These are phyloP conservation scores for Podospora bellae-mahoneyi DNA, from an alignment of 495 filamentous ascomycete genomes.

Conservation along the genomic window DNA sequence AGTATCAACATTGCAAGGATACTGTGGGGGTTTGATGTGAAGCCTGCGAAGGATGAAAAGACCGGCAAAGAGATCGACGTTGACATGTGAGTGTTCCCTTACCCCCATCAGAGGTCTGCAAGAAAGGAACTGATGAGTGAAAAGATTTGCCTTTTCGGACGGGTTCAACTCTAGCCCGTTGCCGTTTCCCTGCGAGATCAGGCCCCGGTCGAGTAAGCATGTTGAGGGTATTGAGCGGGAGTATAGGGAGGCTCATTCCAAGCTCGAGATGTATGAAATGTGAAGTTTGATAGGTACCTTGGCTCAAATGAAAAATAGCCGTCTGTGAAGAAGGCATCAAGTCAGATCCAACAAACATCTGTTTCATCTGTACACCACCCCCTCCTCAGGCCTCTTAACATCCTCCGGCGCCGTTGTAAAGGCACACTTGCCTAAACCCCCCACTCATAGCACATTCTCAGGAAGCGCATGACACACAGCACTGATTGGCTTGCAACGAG, in stretches of 20 bases:
- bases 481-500: not conserved
- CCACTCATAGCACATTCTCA: not conserved
- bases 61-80: slow-evolving; percentile 48
- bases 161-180: slow-evolving; percentile 52
- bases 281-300: not conserved
- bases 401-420: not conserved
- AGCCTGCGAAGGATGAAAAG: slow-evolving; percentile 40
- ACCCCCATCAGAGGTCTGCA: not conserved
- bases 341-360: too few relatives aligned
- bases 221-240: slow-evolving; percentile 32
- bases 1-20: slow-evolving; percentile 52
- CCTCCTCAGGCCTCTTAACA: not conserved
- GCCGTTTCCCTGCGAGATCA: slow-evolving; percentile 47
- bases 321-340: too few relatives aligned
- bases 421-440: not conserved
- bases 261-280: slow-evolving; percentile 35
- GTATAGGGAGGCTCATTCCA: slow-evolving; percentile 24
- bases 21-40: slow-evolving; percentile 51
- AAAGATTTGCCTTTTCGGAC: slow-evolving; percentile 48
- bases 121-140: not conserved
- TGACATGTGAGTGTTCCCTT: slow-evolving; percentile 37
- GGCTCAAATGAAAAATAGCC: too few relatives aligned
- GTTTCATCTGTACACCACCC: not conserved
- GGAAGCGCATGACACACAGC: not conserved
- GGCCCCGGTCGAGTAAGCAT: slow-evolving; percentile 35